These are phyloP conservation scores for Rosa lucieae DNA, from an alignment of 306 rosid species.

Conservation along the genomic window DNA sequence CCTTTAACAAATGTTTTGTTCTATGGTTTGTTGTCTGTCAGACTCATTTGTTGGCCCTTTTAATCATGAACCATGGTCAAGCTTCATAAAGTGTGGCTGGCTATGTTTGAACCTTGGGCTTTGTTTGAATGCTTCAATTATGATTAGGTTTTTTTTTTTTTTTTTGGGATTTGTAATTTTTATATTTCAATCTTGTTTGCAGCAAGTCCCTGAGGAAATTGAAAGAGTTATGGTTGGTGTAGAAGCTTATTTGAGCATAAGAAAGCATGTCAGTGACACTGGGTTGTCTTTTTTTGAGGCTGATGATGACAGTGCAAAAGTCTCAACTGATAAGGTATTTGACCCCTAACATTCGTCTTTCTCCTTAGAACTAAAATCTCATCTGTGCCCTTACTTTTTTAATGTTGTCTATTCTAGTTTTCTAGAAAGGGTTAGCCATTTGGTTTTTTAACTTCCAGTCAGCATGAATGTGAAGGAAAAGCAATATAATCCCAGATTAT, in stretches of 20 bases:
- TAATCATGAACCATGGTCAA: neutral
- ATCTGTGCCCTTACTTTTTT: neutral
- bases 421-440: neutral
- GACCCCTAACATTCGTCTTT: neutral
- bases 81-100: neutral
- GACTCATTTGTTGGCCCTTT: neutral
- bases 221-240: slow-evolving; percentile 91
- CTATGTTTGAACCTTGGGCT: neutral
- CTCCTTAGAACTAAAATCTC: neutral
- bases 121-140: neutral
- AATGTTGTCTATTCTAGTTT: neutral
- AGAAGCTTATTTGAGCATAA: slow-evolving; percentile 95
- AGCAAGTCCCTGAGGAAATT: slow-evolving; percentile 98
- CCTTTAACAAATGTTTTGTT: neutral
- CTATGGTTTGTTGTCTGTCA: neutral
- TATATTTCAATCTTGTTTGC: slow-evolving; percentile 24
- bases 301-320: slow-evolving; percentile 55
- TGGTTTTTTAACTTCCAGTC: neutral
- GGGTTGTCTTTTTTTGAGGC: slow-evolving; percentile 84
- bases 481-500: too few relatives aligned
- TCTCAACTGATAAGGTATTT: slow-evolving; percentile 58
- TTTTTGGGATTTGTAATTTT: neutral
- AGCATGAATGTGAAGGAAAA: neutral
- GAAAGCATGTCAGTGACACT: slow-evolving; percentile 61
- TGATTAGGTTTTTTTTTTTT: neutral